Percentiles rank a stretch among this genome's conserved stretches.
Conservation (phyloP, 2,329 filamentous ascomycete species). For the Arthrinium phaeospermum region DNA sequence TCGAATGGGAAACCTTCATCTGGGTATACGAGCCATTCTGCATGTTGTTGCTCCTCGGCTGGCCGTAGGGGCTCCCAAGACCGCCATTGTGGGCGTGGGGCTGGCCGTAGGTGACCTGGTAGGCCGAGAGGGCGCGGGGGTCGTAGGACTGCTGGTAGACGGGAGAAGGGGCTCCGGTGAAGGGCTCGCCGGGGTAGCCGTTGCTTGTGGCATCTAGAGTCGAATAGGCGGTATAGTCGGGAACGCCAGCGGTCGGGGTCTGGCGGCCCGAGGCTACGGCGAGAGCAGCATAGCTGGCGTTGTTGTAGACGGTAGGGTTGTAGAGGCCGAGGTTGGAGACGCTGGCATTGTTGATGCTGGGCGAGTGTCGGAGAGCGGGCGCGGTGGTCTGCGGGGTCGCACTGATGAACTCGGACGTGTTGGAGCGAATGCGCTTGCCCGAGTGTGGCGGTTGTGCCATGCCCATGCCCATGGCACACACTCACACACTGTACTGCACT, state of each 20-base stretch:
- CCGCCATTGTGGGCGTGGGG: constrained; percentile 13
- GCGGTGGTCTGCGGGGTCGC: constrained; percentile 39
- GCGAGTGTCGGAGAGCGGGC: constrained; percentile 36
- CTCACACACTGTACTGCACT: constrained; percentile 13
- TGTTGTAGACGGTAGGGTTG: constrained; percentile 21
- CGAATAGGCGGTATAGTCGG: constrained; percentile 25
- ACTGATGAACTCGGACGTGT: constrained; percentile 35
- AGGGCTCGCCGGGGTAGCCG: constrained; percentile 32
- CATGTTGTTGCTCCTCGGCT: constrained; percentile 23
- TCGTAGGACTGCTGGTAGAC: constrained; percentile 32
- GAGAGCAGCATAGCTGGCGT: constrained; percentile 19
- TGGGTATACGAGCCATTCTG: constrained; percentile 15
- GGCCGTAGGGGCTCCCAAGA: constrained; percentile 7
- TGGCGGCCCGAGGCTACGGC: constrained; percentile 20
- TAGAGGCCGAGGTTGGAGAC: constrained; percentile 20
- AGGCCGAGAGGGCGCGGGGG: constrained; percentile 34
- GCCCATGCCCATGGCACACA: constrained; percentile 19
- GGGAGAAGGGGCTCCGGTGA: constrained; percentile 35
- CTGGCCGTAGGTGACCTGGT: constrained; percentile 15
- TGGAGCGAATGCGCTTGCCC: constrained; percentile 28
- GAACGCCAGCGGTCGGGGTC: constrained; percentile 16
- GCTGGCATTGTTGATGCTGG: constrained; percentile 28
- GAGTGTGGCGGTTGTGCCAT: constrained; percentile 27
- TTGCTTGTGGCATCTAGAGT: constrained; percentile 31
- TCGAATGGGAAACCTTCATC: constrained; percentile 24